Percentiles rank a stretch among this genome's conserved stretches.
Evolutionary conservation across 306 rosid genomes (phyloP).

Genomic region (Gynostemma pentaphyllum): DNA sequence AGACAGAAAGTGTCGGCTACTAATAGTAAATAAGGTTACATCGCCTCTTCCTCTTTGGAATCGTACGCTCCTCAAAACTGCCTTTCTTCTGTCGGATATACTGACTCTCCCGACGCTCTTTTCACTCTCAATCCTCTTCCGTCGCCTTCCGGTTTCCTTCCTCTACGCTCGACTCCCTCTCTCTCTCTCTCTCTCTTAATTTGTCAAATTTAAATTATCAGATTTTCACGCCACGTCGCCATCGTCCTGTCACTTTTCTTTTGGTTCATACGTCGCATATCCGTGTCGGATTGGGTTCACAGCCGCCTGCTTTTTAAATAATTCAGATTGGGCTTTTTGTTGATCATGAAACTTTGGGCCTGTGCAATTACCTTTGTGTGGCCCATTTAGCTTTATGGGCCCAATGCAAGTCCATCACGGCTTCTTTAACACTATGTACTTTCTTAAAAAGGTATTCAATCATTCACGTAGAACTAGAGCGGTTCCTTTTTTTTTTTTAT

Average conservation of each 20-base stretch:
- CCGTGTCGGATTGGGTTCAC: too few relatives aligned
- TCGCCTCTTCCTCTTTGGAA: conserved; percentile 3
- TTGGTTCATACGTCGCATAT: too few relatives aligned
- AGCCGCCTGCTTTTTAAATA: neutral
- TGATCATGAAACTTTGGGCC: neutral
- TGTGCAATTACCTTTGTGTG: neutral
- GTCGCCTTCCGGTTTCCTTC: neutral
- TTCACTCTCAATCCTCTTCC: neutral
- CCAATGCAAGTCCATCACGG: neutral
- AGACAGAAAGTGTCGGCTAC: conserved; percentile 29
- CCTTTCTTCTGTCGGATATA: conserved; percentile 6
- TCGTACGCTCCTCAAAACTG: conserved; percentile 33
- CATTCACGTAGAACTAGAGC: too few relatives aligned
- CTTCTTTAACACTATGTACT: neutral
- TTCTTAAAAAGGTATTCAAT: too few relatives aligned
- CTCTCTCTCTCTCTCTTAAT: neutral
- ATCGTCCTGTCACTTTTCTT: neutral
- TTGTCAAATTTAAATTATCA: neutral
- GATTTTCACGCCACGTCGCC: neutral
- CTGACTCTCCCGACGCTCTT: neutral
- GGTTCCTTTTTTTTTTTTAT: too few relatives aligned
- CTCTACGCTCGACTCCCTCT: neutral
- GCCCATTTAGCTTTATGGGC: neutral
- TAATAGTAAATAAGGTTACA: neutral
- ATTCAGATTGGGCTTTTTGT: neutral